phyloP scores from a whole-genome alignment of 2,329 filamentous ascomycete genomes.

The Drechslerella dactyloides region DNA sequence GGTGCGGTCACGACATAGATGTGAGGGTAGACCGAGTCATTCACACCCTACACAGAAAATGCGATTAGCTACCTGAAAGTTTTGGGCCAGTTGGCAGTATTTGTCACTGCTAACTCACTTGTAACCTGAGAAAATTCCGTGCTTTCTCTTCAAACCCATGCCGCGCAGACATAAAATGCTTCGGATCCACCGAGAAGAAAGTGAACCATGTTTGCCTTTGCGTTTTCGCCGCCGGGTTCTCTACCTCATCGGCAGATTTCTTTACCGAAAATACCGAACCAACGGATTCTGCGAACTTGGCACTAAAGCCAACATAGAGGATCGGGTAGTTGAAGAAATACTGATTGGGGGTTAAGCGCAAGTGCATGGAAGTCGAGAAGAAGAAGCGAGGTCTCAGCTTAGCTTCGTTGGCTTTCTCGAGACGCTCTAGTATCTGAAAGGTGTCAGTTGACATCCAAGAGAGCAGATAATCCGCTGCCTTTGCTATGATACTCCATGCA shows the following conservation, averaged over 20 bases:
- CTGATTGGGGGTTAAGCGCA: conserved; percentile 70
- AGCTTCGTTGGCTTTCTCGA: conserved; percentile 34
- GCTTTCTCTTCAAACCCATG: conserved; percentile 69
- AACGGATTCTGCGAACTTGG: conserved; percentile 67
- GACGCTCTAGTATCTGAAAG: conserved; percentile 53
- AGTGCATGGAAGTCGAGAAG: conserved; percentile 70
- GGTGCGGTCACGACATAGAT: conserved; percentile 76
- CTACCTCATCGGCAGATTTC: conserved; percentile 55
- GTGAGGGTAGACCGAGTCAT: conserved; percentile 68
- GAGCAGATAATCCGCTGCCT: conserved; percentile 4
- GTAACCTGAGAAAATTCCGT: conserved; percentile 67
- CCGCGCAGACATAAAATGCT: conserved; percentile 63
- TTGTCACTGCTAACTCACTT: conserved; percentile 52
- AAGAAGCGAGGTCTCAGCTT: conserved; percentile 64
- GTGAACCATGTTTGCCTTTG: conserved; percentile 55
- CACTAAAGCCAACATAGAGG: conserved; percentile 71
- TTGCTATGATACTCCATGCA: not conserved
- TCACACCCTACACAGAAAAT: conserved; percentile 62
- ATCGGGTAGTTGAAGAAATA: conserved; percentile 75
- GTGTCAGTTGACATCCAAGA: conserved; percentile 23
- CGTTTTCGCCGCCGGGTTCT: conserved; percentile 55
- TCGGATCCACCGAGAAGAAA: conserved; percentile 55
- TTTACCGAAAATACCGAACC: conserved; percentile 65
- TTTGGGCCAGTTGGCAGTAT: conserved; percentile 46
- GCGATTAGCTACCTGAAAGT: conserved; percentile 7